Conservation (phyloP, 2,329 filamentous ascomycete species). For the Calonectria leucothoes region DNA sequence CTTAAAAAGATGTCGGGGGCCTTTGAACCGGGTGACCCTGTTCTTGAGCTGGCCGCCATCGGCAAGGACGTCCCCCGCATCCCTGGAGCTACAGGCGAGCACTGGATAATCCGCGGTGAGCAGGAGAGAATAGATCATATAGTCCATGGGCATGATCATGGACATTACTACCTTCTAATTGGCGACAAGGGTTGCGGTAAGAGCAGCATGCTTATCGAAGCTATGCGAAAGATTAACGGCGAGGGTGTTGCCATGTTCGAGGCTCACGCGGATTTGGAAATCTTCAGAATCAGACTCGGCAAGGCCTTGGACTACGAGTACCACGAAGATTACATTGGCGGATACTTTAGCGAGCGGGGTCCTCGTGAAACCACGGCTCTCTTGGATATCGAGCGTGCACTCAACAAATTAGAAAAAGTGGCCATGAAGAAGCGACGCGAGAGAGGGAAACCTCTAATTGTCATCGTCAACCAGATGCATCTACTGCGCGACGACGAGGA, state of each 20-base stretch:
- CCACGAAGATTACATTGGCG: conserved; percentile 97
- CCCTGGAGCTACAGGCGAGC: conserved; percentile 52
- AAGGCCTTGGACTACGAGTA: conserved; percentile 97
- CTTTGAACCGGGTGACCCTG: conserved; percentile 91
- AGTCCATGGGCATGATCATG: conserved; percentile 75
- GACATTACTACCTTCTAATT: conserved; percentile 91
- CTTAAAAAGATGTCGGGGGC: conserved; percentile 93
- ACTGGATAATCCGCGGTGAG: conserved; percentile 86
- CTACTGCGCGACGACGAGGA: conserved; percentile 91
- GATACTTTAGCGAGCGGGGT: conserved; percentile 93
- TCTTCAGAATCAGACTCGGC: conserved; percentile 91
- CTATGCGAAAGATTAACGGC: conserved; percentile 92
- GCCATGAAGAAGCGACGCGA: conserved; percentile 76
- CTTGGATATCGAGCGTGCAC: conserved; percentile 93
- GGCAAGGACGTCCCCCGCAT: conserved; percentile 65
- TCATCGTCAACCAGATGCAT: conserved; percentile 96
- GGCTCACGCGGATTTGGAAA: conserved; percentile 93
- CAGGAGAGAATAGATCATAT: conserved; percentile 87
- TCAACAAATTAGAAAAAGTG: conserved; percentile 98
- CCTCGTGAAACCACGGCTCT: conserved; percentile 92
- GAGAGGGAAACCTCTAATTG: conserved; percentile 78
- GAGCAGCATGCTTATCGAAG: conserved; percentile 94
- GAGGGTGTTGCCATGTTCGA: conserved; percentile 96
- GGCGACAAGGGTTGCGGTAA: conserved; percentile 98
- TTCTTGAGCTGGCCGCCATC: conserved; percentile 81